phyloP scores from a whole-genome alignment of 2,329 filamentous ascomycete genomes.

The Fusarium algeriense region DNA sequence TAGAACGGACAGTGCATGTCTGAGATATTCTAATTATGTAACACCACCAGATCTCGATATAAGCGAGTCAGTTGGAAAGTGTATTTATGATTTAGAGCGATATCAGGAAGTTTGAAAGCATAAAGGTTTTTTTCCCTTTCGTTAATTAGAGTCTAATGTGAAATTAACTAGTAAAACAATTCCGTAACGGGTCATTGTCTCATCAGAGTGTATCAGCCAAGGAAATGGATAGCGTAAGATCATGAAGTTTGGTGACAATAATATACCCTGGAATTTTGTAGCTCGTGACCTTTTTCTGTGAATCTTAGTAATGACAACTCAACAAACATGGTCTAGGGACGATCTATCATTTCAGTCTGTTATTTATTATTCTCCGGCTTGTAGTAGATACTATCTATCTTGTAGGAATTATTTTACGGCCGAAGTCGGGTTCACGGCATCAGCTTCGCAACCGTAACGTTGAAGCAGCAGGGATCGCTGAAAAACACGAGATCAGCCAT shows the following conservation, averaged over 20 bases:
- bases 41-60: slow-evolving; percentile 27
- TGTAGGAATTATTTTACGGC: slow-evolving; percentile 6
- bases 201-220: slow-evolving; percentile 14
- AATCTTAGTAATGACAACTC: not conserved
- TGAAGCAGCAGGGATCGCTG: slow-evolving; percentile 35
- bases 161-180: not conserved
- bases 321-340: not conserved
- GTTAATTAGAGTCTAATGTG: not conserved
- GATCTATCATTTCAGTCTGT: not conserved
- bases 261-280: not conserved
- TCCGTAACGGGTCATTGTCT: slow-evolving; percentile 20
- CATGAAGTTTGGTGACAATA: slow-evolving; percentile 20
- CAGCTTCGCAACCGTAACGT: slow-evolving; percentile 2
- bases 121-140: slow-evolving; percentile 2
- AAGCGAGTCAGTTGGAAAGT: slow-evolving; percentile 23
- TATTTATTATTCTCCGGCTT: not conserved
- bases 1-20: slow-evolving; percentile 14
- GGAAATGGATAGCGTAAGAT: slow-evolving; percentile 19
- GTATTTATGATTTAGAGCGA: slow-evolving; percentile 30
- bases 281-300: not conserved
- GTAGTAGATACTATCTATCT: not conserved
- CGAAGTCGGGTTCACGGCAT: slow-evolving; percentile 37
- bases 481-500: slow-evolving; percentile 37
- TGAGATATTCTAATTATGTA: slow-evolving; percentile 34
- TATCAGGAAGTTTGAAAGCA: slow-evolving; percentile 22